phyloP scores from a whole-genome alignment of 306 rosid species.

The Sophora flavescens region DNA sequence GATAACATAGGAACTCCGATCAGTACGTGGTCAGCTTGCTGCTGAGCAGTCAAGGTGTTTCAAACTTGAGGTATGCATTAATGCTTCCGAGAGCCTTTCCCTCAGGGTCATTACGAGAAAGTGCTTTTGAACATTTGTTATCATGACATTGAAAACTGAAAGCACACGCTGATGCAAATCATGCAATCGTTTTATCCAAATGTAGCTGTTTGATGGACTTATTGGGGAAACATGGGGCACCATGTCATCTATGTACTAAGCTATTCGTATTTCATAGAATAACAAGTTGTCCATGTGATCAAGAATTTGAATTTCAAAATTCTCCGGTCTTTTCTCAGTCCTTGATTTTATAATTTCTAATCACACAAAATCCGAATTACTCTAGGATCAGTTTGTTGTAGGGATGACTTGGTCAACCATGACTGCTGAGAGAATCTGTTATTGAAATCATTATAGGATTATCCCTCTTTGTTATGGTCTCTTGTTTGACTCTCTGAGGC shows the following conservation, averaged over 20 bases:
- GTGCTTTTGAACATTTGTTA: conserved; percentile 13
- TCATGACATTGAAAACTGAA: conserved; percentile 13
- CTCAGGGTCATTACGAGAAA: neutral
- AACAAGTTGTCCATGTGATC: neutral
- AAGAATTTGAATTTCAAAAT: conserved; percentile 12
- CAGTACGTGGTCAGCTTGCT: conserved; percentile 86
- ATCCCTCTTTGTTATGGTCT: conserved; percentile 10
- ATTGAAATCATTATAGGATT: conserved; percentile 4
- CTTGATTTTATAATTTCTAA: neutral
- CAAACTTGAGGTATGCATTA: conserved; percentile 79
- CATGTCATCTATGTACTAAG: conserved; percentile 14
- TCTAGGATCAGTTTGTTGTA: conserved; percentile 18
- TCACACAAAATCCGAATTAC: neutral
- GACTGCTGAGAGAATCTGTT: neutral
- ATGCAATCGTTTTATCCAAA: neutral
- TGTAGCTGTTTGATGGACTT: neutral
- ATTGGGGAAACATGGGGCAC: conserved; percentile 1
- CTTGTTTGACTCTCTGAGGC: neutral
- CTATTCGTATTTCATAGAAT: neutral
- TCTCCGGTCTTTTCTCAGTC: conserved; percentile 5
- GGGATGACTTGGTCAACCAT: neutral
- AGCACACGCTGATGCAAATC: neutral
- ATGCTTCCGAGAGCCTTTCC: conserved; percentile 35
- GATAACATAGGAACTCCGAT: conserved; percentile 82
- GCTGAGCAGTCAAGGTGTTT: conserved; percentile 96